Evolutionary conservation across 495 filamentous ascomycete genomes (phyloP).

Genomic region (Xylaria cubensis): DNA sequence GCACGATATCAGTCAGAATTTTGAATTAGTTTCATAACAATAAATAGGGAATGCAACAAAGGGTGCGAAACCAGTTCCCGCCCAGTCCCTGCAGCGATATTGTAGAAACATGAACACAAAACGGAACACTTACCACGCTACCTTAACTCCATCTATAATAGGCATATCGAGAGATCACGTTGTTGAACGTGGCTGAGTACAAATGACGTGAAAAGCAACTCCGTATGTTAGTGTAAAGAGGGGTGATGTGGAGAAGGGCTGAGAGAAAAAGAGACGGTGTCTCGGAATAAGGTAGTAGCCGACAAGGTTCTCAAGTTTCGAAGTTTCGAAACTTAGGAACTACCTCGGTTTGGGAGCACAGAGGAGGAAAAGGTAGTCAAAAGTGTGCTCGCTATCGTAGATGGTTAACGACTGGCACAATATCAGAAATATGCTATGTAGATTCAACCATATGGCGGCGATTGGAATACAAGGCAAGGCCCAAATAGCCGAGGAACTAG

Average conservation of each 20-base stretch:
- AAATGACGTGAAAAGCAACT: conserved; percentile 2
- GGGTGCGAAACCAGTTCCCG: background rate
- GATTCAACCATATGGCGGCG: background rate
- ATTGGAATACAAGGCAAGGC: background rate
- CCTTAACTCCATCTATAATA: conserved; percentile 62
- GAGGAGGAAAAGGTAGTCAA: background rate
- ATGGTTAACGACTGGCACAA: background rate
- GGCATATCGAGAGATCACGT: conserved; percentile 51
- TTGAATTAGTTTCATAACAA: conserved; percentile 6
- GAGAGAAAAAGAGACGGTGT: conserved; percentile 7
- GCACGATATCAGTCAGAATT: conserved; percentile 34
- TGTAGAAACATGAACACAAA: background rate
- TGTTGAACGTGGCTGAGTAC: background rate
- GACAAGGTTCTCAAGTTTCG: conserved; percentile 12
- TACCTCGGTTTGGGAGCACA: background rate
- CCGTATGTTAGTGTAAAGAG: conserved; percentile 24
- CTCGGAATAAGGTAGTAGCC: background rate
- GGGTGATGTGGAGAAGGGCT: conserved; percentile 11
- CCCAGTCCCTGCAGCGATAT: background rate
- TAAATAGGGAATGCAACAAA: conserved; percentile 29
- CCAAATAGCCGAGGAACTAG: background rate
- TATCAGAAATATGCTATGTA: conserved; percentile 1
- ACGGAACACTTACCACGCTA: conserved; percentile 59
- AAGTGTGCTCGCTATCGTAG: background rate
- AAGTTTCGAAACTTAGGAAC: background rate